Evolutionary conservation across 345 rosid species (phyloP).

Genomic region (Boechera divaricarpa): DNA sequence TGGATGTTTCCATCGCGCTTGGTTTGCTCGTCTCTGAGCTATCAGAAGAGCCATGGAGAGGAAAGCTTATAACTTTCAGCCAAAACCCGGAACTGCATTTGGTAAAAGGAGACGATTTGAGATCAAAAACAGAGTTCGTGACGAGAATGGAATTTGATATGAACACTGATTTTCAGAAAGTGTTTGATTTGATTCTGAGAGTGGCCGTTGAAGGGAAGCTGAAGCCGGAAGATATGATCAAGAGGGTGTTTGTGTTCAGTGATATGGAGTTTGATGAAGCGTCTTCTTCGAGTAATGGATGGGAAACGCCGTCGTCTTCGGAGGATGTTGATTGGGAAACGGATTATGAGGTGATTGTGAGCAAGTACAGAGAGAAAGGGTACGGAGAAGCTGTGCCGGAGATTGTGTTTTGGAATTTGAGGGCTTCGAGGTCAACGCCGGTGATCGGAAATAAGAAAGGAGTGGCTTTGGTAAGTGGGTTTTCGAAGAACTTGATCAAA

Average conservation of each 20-base stretch:
- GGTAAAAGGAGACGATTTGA: constrained; percentile 44
- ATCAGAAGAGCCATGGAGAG: constrained; percentile 65
- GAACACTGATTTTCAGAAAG: constrained; percentile 57
- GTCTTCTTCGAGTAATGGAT: not conserved
- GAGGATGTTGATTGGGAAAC: constrained; percentile 50
- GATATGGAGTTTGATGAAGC: constrained; percentile 53
- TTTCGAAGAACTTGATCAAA: constrained; percentile 65
- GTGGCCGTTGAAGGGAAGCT: constrained; percentile 53
- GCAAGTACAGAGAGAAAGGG: constrained; percentile 53
- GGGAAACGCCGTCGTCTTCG: not conserved
- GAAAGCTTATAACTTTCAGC: constrained; percentile 63
- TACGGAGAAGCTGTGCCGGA: constrained; percentile 57
- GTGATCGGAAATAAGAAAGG: constrained; percentile 50
- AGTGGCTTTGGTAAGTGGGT: constrained; percentile 66
- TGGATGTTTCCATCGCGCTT: constrained; percentile 64
- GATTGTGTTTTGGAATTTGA: constrained; percentile 69
- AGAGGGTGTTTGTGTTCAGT: constrained; percentile 46
- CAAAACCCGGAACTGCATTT: constrained; percentile 47
- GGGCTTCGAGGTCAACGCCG: constrained; percentile 55
- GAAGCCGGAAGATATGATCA: constrained; percentile 59
- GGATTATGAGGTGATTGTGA: constrained; percentile 49
- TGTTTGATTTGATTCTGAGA: constrained; percentile 53
- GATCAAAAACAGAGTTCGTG: constrained; percentile 47
- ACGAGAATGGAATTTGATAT: constrained; percentile 39
- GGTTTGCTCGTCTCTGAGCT: constrained; percentile 58